Base-by-base conservation (phyloP, 73 alveolate species). In the Paramecium bursaria region DNA sequence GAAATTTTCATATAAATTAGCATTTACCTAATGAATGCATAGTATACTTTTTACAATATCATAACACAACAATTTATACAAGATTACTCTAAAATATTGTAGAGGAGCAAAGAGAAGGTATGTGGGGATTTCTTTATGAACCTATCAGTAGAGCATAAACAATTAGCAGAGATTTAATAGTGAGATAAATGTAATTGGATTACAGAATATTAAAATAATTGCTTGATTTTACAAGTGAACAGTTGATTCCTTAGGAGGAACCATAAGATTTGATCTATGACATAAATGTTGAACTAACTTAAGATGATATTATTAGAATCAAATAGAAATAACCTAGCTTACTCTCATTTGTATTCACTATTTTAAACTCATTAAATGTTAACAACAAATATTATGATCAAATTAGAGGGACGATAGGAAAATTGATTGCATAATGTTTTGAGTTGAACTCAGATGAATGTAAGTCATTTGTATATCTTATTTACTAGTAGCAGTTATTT, bases 61-160 rank as follows among this genome's bases (percentile, higher is more conserved):
- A 67, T 67, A 67, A 67, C 31, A 31, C 53, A 39, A 67, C 33
- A 4, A 30, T 67, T 21, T 67, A 67, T 42, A 47, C 44, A 17
- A 67, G 82, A 67, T 4, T 67, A 67, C 27, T 67, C 11, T 21
- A 67, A 42, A 67, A 67, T 35, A 17, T 67, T 31, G 82, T 67
- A 14, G 82, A 67, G 33, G 14, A 67, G 27, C n/a, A 67, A 67
- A 67, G 82, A 47, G 33, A 67, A 2, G 7, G 19, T 2, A 15
- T 19, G 55, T 67, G 82, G 82, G 82, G 57, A 67, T 67, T 67
- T 23, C 13, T 31, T 2, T 67, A 67, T 67, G 82, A 67, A 39
- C 82, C 82, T 25, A 42, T 67, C 3, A 67, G 82, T 21, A 67
- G 82, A 67, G 55, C 60, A n/a, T 14, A 67, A 67, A 67, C 82